Evolutionary conservation across 495 filamentous ascomycete species (phyloP).

Genomic region (Chlorociboria aeruginascens): DNA sequence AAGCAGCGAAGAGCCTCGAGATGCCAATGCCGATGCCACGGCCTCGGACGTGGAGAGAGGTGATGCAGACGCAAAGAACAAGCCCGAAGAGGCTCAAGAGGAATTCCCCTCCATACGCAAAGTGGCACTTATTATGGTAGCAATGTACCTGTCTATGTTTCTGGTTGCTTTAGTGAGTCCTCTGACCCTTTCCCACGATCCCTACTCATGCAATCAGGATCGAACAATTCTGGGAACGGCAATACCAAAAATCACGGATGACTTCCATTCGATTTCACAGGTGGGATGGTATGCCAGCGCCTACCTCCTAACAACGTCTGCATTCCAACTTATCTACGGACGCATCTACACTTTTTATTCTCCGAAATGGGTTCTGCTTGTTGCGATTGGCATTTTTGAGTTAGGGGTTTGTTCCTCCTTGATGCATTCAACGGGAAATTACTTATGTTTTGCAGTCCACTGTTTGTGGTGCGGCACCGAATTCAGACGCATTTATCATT

Average conservation of each 20-base stretch:
- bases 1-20: background rate
- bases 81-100: background rate
- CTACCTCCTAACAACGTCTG: slow-evolving; percentile 36
- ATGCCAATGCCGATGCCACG: background rate
- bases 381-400: slow-evolving; percentile 32
- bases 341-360: slow-evolving; percentile 22
- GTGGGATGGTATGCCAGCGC: slow-evolving; percentile 45
- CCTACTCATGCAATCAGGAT: slow-evolving; percentile 10
- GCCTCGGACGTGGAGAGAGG: slow-evolving; percentile 6
- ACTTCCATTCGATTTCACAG: slow-evolving; percentile 33
- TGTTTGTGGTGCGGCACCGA: slow-evolving; percentile 45
- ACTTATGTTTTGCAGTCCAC: slow-evolving; percentile 21
- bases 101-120: slow-evolving; percentile 5
- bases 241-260: slow-evolving; percentile 36
- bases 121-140: slow-evolving; percentile 9
- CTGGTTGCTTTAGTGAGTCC: slow-evolving; percentile 15
- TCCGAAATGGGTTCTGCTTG: slow-evolving; percentile 29
- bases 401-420: slow-evolving; percentile 24
- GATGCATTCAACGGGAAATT: background rate
- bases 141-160: slow-evolving; percentile 12
- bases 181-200: background rate
- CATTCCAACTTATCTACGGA: slow-evolving; percentile 36
- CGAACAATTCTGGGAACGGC: slow-evolving; percentile 42
- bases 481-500: slow-evolving; percentile 40
- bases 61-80: background rate